These are phyloP conservation scores for Penicillium paradoxum DNA, from an alignment of 495 filamentous ascomycete species.

Conservation along the genomic window DNA sequence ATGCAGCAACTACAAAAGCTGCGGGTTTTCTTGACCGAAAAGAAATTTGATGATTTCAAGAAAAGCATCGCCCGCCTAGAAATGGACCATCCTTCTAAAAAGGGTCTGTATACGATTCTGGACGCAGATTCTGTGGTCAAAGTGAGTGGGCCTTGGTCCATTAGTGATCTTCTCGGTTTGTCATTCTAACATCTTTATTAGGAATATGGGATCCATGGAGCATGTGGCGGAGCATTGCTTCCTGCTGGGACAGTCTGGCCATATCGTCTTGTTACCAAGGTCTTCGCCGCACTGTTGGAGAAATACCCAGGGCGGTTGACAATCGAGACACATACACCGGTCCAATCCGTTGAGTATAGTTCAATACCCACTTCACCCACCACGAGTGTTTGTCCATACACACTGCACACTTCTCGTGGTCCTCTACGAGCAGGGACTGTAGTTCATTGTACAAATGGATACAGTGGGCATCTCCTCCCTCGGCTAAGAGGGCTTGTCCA, in stretches of 20 bases:
- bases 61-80: slow-evolving; percentile 22
- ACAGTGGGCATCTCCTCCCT: slow-evolving; percentile 70
- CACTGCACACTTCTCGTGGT: slow-evolving; percentile 61
- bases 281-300: slow-evolving; percentile 54
- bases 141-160: slow-evolving; percentile 6
- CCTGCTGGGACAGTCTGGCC: slow-evolving; percentile 63
- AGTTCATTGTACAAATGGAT: slow-evolving; percentile 73
- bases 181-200: neutral
- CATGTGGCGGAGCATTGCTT: slow-evolving; percentile 40
- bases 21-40: slow-evolving; percentile 26
- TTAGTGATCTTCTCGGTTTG: neutral
- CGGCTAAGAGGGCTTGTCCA: slow-evolving; percentile 63
- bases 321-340: slow-evolving; percentile 73
- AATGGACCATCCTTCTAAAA: slow-evolving; percentile 22
- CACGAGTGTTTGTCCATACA: slow-evolving; percentile 13
- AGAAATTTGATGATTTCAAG: slow-evolving; percentile 20
- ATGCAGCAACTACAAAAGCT: slow-evolving; percentile 26
- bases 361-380: slow-evolving; percentile 6
- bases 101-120: slow-evolving; percentile 28
- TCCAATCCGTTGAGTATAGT: slow-evolving; percentile 31
- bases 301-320: slow-evolving; percentile 50
- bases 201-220: slow-evolving; percentile 39
- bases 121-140: slow-evolving; percentile 14
- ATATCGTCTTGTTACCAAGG: slow-evolving; percentile 68
- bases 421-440: slow-evolving; percentile 51